These are phyloP conservation scores for Colletotrichum sp. DNA, from an alignment of 2,329 filamentous ascomycete species.

Conservation along the genomic window DNA sequence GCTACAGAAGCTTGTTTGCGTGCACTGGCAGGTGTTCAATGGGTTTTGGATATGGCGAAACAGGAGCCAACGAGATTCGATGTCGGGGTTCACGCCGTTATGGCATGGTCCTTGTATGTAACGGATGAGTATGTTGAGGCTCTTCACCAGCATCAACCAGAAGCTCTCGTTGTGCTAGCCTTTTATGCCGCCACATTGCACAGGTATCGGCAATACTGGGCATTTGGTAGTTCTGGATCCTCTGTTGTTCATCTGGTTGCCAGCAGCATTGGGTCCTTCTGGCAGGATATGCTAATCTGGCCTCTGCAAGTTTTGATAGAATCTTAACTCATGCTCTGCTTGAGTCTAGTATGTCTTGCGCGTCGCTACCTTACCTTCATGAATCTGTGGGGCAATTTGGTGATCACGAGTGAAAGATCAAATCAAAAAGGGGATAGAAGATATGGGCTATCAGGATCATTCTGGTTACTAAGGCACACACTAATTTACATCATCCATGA, in stretches of 20 bases:
- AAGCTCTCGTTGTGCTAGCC: constrained; percentile 42
- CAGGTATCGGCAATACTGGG: constrained; percentile 33
- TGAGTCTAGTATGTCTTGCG: accelerated
- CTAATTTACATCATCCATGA: background rate
- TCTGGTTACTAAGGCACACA: accelerated
- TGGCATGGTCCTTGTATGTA: constrained; percentile 38
- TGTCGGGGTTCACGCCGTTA: constrained; percentile 25
- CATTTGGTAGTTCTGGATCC: constrained; percentile 34
- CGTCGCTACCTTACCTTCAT: background rate
- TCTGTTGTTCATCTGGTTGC: constrained; percentile 34
- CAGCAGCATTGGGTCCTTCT: constrained; percentile 34
- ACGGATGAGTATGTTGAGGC: constrained; percentile 35
- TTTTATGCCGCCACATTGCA: constrained; percentile 48
- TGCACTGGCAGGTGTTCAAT: constrained; percentile 16
- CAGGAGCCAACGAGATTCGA: background rate
- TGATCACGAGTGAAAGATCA: background rate
- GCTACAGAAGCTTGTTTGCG: constrained; percentile 9
- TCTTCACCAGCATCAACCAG: constrained; percentile 36
- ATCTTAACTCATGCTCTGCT: background rate
- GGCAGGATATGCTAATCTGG: constrained; percentile 36
- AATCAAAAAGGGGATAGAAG: background rate
- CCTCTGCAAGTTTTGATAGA: constrained; percentile 31
- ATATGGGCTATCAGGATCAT: background rate
- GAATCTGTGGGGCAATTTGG: background rate
- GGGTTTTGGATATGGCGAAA: constrained; percentile 15